Conservation (phyloP, 2,329 filamentous ascomycete species). For the Cercospora beticola region DNA sequence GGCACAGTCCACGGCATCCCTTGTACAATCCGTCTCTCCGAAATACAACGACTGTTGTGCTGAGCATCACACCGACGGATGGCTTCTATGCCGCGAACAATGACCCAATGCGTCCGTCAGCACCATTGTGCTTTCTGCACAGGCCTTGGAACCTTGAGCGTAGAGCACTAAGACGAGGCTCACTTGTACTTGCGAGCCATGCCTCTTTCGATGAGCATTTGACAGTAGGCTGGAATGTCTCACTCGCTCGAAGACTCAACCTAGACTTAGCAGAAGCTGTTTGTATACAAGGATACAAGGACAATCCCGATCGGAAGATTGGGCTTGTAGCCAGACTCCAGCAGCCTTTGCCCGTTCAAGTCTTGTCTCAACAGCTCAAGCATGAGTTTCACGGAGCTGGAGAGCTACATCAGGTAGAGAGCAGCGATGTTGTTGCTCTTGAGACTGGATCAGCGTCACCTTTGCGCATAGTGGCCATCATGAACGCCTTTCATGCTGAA, state of each 20-base stretch:
- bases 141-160: slow-evolving; percentile 17
- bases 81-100: slow-evolving; percentile 14
- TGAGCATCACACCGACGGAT: slow-evolving; percentile 17
- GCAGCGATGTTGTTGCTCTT: background rate
- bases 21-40: slow-evolving; percentile 11
- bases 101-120: background rate
- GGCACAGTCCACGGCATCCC: slow-evolving; percentile 10
- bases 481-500: slow-evolving; percentile 44
- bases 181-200: slow-evolving; percentile 36
- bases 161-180: background rate
- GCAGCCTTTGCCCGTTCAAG: background rate
- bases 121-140: slow-evolving; percentile 16
- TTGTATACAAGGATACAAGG: slow-evolving; percentile 44
- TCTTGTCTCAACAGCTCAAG: slow-evolving; percentile 27
- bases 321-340: slow-evolving; percentile 38
- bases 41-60: slow-evolving; percentile 4
- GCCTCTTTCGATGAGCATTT: slow-evolving; percentile 42
- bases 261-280: slow-evolving; percentile 33
- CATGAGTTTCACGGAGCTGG: slow-evolving; percentile 25
- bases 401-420: slow-evolving; percentile 15
- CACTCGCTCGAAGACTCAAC: slow-evolving; percentile 37
- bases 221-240: slow-evolving; percentile 42
- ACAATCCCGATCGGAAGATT: slow-evolving; percentile 40
- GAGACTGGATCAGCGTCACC: background rate
- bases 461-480: slow-evolving; percentile 36